Percentiles rank a stretch among this genome's conserved stretches.
Evolutionary conservation across 495 filamentous ascomycete species (phyloP).

Genomic region (Annulohypoxylon bovei): DNA sequence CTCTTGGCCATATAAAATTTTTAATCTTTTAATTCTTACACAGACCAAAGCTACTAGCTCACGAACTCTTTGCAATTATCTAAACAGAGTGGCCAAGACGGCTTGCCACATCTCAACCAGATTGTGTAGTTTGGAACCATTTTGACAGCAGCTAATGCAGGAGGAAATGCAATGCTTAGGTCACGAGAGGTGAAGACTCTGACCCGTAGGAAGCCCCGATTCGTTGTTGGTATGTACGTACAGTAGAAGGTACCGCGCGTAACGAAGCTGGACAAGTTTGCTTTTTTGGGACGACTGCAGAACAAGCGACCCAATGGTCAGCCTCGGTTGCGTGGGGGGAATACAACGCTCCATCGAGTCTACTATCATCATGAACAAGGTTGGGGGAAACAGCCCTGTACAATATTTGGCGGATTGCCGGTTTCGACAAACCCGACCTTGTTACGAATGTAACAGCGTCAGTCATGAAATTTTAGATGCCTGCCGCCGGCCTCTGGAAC

Average conservation of each 20-base stretch:
- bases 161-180: conserved; percentile 34
- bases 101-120: conserved; percentile 39
- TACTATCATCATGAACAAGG: conserved; percentile 18
- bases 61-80: conserved; percentile 5
- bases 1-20: conserved; percentile 36
- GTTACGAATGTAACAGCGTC: conserved; percentile 37
- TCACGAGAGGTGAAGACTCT: conserved; percentile 44
- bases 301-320: conserved; percentile 32
- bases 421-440: conserved; percentile 31
- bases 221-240: conserved; percentile 37
- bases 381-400: conserved; percentile 37
- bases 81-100: conserved; percentile 35
- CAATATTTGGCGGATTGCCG: conserved; percentile 33
- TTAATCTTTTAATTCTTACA: conserved; percentile 15
- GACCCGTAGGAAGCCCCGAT: conserved; percentile 31
- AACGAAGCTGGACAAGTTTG: conserved; percentile 36
- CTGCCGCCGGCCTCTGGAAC: conserved; percentile 16
- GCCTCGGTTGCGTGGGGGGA: conserved; percentile 35
- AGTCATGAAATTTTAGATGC: conserved; percentile 26
- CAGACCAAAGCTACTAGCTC: conserved; percentile 18
- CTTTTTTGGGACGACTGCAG: conserved; percentile 41
- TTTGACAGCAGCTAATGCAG: conserved; percentile 35
- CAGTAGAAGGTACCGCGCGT: conserved; percentile 33
- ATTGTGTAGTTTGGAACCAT: conserved; percentile 27
- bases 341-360: conserved; percentile 36